Conservation (phyloP, 2,329 filamentous ascomycete genomes). For the Epichloe coenophiala region DNA sequence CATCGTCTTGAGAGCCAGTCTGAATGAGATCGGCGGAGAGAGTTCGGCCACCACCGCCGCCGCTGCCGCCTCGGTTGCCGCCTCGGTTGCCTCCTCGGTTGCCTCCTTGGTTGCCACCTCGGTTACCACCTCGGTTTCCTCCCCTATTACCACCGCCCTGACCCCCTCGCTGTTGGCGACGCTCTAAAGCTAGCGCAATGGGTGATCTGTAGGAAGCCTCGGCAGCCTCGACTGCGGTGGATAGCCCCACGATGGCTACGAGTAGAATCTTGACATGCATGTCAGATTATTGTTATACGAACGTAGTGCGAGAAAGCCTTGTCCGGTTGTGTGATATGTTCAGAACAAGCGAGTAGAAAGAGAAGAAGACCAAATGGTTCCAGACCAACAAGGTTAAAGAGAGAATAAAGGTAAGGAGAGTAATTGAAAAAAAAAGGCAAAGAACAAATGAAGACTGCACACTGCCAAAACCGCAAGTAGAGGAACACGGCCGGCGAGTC, state of each 20-base stretch:
- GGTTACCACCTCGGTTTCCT: neutral
- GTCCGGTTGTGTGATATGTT: neutral
- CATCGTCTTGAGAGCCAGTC: conserved; percentile 34
- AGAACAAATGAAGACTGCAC: conserved; percentile 20
- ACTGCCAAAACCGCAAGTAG: conserved; percentile 2
- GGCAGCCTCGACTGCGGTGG: conserved; percentile 26
- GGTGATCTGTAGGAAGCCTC: conserved; percentile 25
- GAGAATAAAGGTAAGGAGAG: conserved; percentile 6
- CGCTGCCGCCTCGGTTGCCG: conserved; percentile 9
- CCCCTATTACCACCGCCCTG: neutral
- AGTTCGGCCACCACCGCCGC: conserved; percentile 14
- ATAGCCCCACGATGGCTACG: conserved; percentile 31
- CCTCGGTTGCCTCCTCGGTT: neutral
- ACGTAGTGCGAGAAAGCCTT: conserved; percentile 5
- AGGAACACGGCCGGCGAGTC: conserved; percentile 16
- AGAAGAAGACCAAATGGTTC: conserved; percentile 11
- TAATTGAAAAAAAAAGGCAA: conserved; percentile 1
- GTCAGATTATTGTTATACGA: neutral
- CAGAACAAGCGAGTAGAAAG: conserved; percentile 7
- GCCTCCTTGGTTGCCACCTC: neutral
- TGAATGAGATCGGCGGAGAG: conserved; percentile 33
- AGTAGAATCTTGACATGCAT: conserved; percentile 41
- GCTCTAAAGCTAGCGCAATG: conserved; percentile 23
- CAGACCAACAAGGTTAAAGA: conserved; percentile 9
- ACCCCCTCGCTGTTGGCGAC: conserved; percentile 21